phyloP scores from a whole-genome alignment of 345 rosid species.

The Gossypium mustelinum region DNA sequence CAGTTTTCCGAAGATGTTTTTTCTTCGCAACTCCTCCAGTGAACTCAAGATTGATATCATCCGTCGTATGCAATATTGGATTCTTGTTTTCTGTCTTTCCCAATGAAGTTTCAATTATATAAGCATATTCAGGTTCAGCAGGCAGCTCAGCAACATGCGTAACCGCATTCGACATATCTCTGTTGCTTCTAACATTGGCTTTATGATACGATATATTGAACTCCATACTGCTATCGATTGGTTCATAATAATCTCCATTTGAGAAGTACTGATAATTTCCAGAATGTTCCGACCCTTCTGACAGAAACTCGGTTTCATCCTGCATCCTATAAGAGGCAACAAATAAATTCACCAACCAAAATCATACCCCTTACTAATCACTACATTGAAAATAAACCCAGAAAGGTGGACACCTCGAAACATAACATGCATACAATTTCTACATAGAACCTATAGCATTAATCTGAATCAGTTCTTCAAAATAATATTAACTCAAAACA shows the following conservation, averaged over 20 bases:
- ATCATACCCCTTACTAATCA: slow-evolving; percentile 12
- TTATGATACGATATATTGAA: slow-evolving; percentile 69
- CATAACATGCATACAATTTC: neutral
- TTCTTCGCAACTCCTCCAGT: slow-evolving; percentile 28
- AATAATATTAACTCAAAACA: neutral
- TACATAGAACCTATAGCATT: neutral
- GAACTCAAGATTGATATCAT: slow-evolving; percentile 34
- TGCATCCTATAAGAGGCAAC: slow-evolving; percentile 56
- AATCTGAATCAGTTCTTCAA: neutral
- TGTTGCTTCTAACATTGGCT: slow-evolving; percentile 35
- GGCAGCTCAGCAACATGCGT: slow-evolving; percentile 42
- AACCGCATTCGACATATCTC: slow-evolving; percentile 43
- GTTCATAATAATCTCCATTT: slow-evolving; percentile 58
- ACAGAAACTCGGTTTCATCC: slow-evolving; percentile 51
- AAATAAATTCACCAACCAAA: slow-evolving; percentile 19
- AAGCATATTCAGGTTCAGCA: slow-evolving; percentile 51
- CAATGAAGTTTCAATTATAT: slow-evolving; percentile 44
- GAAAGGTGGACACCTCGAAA: neutral
- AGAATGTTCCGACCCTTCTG: slow-evolving; percentile 59
- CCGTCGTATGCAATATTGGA: slow-evolving; percentile 23
- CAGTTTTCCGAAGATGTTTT: slow-evolving; percentile 41
- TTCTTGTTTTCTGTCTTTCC: slow-evolving; percentile 22
- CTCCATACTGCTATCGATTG: slow-evolving; percentile 53
- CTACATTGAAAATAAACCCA: neutral
- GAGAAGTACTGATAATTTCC: slow-evolving; percentile 43